A percentile compares a stretch with the other conserved stretches of the same genome.
These are phyloP conservation scores for Arthrobotrys iridis DNA, from an alignment of 2,329 filamentous ascomycete genomes.

Conservation along the genomic window DNA sequence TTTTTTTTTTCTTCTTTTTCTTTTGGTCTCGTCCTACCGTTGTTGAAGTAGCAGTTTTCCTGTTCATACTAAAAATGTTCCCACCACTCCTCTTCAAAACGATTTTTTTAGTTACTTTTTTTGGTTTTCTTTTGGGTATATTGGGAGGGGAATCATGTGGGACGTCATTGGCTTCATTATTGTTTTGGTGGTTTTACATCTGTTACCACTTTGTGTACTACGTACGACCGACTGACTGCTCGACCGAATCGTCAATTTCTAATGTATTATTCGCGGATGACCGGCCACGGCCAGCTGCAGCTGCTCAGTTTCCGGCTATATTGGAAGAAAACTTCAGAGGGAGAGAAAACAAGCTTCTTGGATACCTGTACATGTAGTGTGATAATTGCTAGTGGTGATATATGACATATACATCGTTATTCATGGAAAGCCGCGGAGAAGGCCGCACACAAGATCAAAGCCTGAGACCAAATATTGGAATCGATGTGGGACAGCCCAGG, in stretches of 20 bases:
- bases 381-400: neutral
- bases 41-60: neutral
- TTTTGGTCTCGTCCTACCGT: neutral
- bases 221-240: neutral
- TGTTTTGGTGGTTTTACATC: conserved; percentile 12
- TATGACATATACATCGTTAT: no score
- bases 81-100: neutral
- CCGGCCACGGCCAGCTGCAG: neutral
- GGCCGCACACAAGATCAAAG: no score
- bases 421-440: conserved; percentile 18
- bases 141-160: conserved; percentile 11
- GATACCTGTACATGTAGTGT: neutral
- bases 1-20: neutral
- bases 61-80: conserved; percentile 16
- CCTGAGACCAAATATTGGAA: no score
- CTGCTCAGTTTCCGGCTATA: conserved; percentile 1
- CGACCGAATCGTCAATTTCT: neutral
- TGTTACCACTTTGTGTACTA: neutral
- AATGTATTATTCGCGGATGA: conserved; percentile 7
- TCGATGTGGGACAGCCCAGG: conserved; percentile 1
- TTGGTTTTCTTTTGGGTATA: neutral
- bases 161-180: conserved; percentile 19
- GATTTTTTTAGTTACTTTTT: neutral
- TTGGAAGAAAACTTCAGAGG: no score
- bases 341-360: no score